Evolutionary conservation across 306 rosid genomes (phyloP), one percentile per base, ranked within the genome.

Genomic region (Trifolium repens): DNA sequence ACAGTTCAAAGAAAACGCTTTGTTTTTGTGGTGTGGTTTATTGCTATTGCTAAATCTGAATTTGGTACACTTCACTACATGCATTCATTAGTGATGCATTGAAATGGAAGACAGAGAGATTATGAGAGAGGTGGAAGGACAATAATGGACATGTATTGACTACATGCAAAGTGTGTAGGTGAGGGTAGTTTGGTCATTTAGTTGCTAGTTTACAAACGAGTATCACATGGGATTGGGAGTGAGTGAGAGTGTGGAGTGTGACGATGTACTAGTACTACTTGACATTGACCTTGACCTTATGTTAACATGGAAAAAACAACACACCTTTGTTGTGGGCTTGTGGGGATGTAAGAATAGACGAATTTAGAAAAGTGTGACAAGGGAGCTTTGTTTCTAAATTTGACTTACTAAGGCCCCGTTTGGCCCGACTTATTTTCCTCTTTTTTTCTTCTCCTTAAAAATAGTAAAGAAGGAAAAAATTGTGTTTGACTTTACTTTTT

Each of bases 121-220:
- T 4, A 5, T 16, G 35, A 4, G 62, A 24, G 62, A 24, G 9
- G 0, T 12, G 0, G 2, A 30, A 10, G 27, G 78, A 76, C 81
- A 8, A 46, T 1, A 76, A 55, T 35, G 66, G 73, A 42, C 76
- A 74, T 1, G 30, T 17, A 5, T 15, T 35, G 17, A 9, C 2
- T 4, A 7, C 10, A 73, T 0, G 57, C 1, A 3, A 3, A 3
- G 2, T 57, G 0, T 5, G 9, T 3, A 9, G 53, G 40, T 3
- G n/a, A 32, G 86, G 83, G 83, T 1, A 16, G 32, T 69, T 43
- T 24, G 12, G 86, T 69, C 27, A 82, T 53, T 73, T 5, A 0
- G 1, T 0, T 14, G 30, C 3, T 40, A 2, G 9, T 40, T 1
- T 9, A 17, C 4, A 39, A 74, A 74, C 75, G 75, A 80, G 79